A percentile compares a stretch with the other conserved stretches of the same genome.
Evolutionary conservation across 805 yeast species (phyloP).

Genomic region (Zygosaccharomyces pseudorouxii): DNA sequence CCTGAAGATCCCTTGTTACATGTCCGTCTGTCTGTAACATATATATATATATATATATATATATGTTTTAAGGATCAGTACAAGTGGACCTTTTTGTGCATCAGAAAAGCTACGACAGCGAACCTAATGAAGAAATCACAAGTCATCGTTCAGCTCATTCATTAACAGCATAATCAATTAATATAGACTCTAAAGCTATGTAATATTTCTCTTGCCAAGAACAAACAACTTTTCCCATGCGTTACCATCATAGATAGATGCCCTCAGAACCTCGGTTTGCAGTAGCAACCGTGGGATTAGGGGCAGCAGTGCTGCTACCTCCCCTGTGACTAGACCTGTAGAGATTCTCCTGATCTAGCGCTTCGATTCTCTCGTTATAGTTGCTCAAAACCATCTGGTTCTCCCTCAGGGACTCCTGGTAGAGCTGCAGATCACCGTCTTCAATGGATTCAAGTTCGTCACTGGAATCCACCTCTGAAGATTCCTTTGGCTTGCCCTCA

Average conservation of each 20-base stretch:
- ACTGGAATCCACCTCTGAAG: slow-evolving; percentile 26
- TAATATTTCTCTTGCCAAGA: background rate
- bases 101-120: slow-evolving; percentile 1
- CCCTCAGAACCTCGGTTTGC: background rate
- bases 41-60: background rate
- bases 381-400: slow-evolving; percentile 51
- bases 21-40: background rate
- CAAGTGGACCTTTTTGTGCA: background rate
- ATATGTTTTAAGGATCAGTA: background rate
- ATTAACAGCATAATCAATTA: background rate
- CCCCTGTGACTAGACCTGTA: slow-evolving; percentile 34
- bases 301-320: slow-evolving; percentile 6
- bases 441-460: slow-evolving; percentile 32
- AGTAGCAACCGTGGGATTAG: background rate
- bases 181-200: background rate
- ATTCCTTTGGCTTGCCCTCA: slow-evolving; percentile 17
- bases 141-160: no score
- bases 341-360: slow-evolving; percentile 45
- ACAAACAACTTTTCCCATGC: background rate
- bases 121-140: background rate
- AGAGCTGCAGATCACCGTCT: slow-evolving; percentile 47
- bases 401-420: slow-evolving; percentile 51
- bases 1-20: background rate
- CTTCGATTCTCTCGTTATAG: slow-evolving; percentile 44
- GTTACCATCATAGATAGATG: slow-evolving; percentile 1